Evolutionary conservation across 202 grass and related monocot species (phyloP).

Genomic region (Brachypodium distachyon): DNA sequence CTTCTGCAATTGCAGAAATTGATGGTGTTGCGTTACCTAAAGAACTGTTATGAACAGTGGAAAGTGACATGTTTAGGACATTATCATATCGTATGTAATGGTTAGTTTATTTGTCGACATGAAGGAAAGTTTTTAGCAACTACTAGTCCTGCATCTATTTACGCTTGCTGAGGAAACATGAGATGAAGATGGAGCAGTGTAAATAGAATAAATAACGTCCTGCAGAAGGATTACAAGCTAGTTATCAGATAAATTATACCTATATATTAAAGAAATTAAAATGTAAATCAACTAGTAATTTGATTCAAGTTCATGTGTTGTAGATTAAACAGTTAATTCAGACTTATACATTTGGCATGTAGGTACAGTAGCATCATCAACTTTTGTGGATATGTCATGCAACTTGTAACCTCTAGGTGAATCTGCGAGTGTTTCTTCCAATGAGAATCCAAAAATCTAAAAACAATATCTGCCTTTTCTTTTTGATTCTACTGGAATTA

Average conservation of each 20-base stretch:
- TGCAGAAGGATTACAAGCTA: not conserved
- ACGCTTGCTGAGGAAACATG: not conserved
- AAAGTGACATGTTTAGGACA: slow-evolving; percentile 9
- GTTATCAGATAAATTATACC: not conserved
- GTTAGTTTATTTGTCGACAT: not conserved
- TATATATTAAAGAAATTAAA: not conserved
- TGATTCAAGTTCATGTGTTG: not conserved
- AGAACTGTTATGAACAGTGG: slow-evolving; percentile 49
- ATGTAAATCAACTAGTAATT: not conserved
- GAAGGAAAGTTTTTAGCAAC: not conserved
- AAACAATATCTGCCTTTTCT: not conserved
- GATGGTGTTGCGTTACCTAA: slow-evolving; percentile 64
- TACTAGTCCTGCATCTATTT: not conserved
- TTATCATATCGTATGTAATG: not conserved
- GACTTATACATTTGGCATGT: not conserved
- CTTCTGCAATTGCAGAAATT: slow-evolving; percentile 50
- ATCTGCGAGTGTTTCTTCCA: not conserved
- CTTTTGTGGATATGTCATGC: not conserved
- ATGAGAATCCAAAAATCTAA: not conserved
- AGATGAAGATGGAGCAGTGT: not conserved
- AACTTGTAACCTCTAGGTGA: not conserved
- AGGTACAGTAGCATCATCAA: not conserved
- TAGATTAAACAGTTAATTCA: not conserved
- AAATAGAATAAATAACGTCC: not conserved
- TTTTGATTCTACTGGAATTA: not conserved